Evolutionary conservation across 179 eudicot genomes (phyloP).

Genomic region (Dionaea muscipula): DNA sequence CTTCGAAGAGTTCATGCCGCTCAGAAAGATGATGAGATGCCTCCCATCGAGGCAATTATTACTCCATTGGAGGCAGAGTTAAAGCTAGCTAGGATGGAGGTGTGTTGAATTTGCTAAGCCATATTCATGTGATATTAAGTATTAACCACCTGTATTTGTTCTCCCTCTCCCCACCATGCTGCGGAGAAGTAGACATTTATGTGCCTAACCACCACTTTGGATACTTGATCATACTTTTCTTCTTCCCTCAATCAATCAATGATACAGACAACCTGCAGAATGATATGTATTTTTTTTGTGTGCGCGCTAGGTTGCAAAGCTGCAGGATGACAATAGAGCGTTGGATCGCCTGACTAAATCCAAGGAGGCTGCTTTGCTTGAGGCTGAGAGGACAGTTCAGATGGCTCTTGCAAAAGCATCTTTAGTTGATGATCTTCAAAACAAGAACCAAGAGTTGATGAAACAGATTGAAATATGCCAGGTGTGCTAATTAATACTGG

Average conservation of each 20-base stretch:
- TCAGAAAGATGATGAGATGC: conserved; percentile 96
- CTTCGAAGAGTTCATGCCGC: conserved; percentile 94
- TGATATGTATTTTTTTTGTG: conserved; percentile 2
- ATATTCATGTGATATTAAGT: too few relatives aligned
- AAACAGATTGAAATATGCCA: conserved; percentile 82
- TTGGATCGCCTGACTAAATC: conserved; percentile 75
- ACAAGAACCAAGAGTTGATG: conserved; percentile 64
- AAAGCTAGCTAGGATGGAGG: conserved; percentile 86
- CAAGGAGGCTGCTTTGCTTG: conserved; percentile 69
- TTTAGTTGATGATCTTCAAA: conserved; percentile 72
- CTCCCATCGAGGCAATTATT: conserved; percentile 92
- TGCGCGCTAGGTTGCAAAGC: conserved; percentile 38
- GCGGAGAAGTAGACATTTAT: too few relatives aligned
- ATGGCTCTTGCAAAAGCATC: conserved; percentile 67
- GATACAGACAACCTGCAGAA: background rate
- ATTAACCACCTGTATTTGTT: too few relatives aligned
- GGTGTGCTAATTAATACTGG: conserved; percentile 20
- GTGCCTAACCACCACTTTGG: background rate
- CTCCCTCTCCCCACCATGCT: too few relatives aligned
- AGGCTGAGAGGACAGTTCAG: conserved; percentile 63
- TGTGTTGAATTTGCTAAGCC: conserved; percentile 17
- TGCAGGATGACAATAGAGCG: conserved; percentile 75
- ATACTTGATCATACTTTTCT: background rate
- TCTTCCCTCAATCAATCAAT: background rate
- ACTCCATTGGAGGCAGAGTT: conserved; percentile 95